phyloP scores from a whole-genome alignment of 2,329 filamentous ascomycete genomes.

The Pseudocercospora vitis region DNA sequence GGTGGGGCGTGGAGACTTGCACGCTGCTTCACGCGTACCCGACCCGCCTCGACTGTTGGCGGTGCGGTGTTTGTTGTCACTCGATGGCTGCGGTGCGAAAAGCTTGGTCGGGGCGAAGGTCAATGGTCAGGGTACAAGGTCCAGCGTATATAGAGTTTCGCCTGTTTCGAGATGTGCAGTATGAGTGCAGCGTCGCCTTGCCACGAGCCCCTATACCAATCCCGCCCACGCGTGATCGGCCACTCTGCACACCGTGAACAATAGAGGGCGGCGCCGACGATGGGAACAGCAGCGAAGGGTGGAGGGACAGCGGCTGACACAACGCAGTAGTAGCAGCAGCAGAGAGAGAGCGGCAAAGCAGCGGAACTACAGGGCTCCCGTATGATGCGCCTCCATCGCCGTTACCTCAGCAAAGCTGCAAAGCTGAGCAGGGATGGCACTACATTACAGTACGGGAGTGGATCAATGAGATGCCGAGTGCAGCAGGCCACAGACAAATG shows the following conservation, averaged over 20 bases:
- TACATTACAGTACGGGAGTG: background rate
- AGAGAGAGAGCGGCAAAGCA: background rate
- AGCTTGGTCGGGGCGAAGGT: slow-evolving; percentile 6
- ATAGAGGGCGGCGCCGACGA: background rate
- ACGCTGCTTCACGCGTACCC: background rate
- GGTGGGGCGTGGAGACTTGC: background rate
- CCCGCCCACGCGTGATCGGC: background rate
- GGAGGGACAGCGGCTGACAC: background rate
- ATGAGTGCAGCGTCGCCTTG: background rate
- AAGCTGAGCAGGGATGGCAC: slow-evolving; percentile 3
- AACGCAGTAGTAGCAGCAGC: background rate
- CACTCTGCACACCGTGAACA: background rate
- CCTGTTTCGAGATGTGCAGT: background rate
- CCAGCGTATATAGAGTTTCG: background rate
- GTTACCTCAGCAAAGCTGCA: slow-evolving; percentile 6
- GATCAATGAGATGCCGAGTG: slow-evolving; percentile 3
- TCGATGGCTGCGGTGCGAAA: background rate
- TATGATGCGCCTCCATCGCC: slow-evolving; percentile 3
- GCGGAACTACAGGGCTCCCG: slow-evolving; percentile 5
- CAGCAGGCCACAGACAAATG: background rate
- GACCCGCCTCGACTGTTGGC: background rate
- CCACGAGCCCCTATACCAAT: background rate
- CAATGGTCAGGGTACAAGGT: too few species aligned
- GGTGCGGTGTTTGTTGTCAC: slow-evolving; percentile 1
- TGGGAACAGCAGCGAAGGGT: background rate